Evolutionary conservation across 441 rosid genomes (phyloP).

Genomic region (Macaranga tanarius): DNA sequence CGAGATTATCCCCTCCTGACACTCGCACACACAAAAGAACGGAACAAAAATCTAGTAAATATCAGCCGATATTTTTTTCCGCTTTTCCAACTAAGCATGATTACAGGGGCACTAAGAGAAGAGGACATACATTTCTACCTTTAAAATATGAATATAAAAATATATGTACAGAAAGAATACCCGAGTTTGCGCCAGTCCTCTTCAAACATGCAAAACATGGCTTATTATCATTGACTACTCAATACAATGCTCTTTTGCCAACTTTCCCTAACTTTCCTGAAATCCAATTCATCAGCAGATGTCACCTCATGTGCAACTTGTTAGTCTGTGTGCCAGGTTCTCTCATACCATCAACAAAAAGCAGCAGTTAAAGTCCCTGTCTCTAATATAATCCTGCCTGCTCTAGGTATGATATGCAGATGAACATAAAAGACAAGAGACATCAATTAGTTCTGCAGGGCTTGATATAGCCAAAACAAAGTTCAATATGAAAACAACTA

Average conservation of each 20-base stretch:
- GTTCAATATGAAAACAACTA: not conserved
- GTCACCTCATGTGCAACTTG: not conserved
- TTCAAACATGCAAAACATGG: not conserved
- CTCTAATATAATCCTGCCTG: slow-evolving; percentile 13
- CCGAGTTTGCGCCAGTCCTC: not conserved
- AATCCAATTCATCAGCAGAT: not conserved
- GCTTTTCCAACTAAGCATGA: not conserved
- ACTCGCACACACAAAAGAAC: not conserved
- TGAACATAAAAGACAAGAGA: not conserved
- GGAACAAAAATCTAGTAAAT: not conserved
- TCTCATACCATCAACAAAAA: not conserved
- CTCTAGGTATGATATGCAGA: slow-evolving; percentile 10
- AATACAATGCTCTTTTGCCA: not conserved
- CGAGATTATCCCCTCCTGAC: slow-evolving; percentile 14
- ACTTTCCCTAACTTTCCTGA: not conserved
- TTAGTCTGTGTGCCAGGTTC: not conserved
- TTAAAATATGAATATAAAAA: not conserved
- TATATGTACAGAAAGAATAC: not conserved
- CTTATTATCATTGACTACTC: not conserved
- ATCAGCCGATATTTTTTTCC: not conserved
- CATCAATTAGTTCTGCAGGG: not conserved
- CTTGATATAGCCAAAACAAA: not conserved
- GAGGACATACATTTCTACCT: not conserved
- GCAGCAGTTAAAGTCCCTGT: not conserved
- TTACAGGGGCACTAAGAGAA: not conserved